These are phyloP conservation scores for Hymenoscyphus albidus DNA, from an alignment of 2,329 filamentous ascomycete genomes.

Conservation along the genomic window DNA sequence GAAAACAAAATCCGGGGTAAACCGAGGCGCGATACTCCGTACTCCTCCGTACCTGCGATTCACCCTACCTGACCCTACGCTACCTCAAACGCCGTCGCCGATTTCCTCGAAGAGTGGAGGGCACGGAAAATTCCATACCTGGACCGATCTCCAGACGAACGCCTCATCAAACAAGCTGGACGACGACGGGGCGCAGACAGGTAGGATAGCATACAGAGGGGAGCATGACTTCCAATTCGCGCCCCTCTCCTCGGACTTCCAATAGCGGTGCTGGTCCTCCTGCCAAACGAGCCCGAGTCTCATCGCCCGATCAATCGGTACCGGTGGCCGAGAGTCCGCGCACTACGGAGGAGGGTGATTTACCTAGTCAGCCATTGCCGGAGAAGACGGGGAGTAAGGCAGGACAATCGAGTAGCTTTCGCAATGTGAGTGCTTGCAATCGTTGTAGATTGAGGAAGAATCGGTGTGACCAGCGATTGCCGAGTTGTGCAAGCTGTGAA, in stretches of 20 bases:
- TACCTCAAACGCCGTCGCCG: background rate
- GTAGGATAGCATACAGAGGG: conserved; percentile 6
- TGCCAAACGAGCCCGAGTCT: conserved; percentile 54
- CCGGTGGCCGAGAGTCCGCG: conserved; percentile 30
- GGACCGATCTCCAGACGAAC: background rate
- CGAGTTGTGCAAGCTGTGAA: conserved; percentile 85
- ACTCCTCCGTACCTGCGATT: background rate
- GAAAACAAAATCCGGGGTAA: background rate
- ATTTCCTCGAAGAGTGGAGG: background rate
- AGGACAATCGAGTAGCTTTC: conserved; percentile 64
- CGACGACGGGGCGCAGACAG: background rate
- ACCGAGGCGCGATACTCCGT: background rate
- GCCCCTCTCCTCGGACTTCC: conserved; percentile 34
- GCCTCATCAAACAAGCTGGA: background rate
- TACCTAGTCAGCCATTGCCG: conserved; percentile 3
- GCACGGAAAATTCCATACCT: background rate
- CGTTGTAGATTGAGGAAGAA: conserved; percentile 90
- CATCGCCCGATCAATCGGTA: conserved; percentile 41
- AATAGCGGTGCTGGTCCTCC: conserved; percentile 40
- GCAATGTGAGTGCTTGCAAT: conserved; percentile 92
- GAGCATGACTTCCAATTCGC: conserved; percentile 10
- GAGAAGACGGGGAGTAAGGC: conserved; percentile 41
- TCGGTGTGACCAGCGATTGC: conserved; percentile 87
- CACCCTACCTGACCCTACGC: background rate
- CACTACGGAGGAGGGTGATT: conserved; percentile 21